Base-by-base conservation (phyloP, 805 yeast genomes). In the Ogataea philodendri region DNA sequence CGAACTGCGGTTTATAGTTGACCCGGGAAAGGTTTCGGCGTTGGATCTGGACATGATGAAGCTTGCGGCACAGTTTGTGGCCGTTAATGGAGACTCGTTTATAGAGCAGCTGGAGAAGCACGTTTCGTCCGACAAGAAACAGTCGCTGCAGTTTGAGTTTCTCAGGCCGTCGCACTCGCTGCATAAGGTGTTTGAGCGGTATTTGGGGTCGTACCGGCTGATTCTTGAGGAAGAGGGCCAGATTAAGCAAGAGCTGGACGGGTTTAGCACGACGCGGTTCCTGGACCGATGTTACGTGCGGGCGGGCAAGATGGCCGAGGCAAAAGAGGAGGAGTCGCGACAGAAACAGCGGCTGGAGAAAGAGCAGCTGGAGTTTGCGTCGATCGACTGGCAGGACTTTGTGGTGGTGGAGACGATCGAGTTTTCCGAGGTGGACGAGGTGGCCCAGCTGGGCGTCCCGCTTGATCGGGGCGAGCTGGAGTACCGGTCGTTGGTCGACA, bases 371-470 rank as follows among this genome's bases (percentile, higher is more conserved):
- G 79, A 73, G 26, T 85, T 71, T 60, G 86, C 89, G 0, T 73
- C 83, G 7, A 79, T 87, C 15, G 88, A 89, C 60, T 90, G 98
- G 98, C 79, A 80, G 37, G 85, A 84, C 44, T 90, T 89, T 53
- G 67, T 70, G 2, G 67, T 85, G 11, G 81, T 85, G 6, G 86
- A 79, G 32, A 76, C 81, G 2, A 67, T 88, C 9, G 77, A 70
- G 31, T 81, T 87, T 46, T 74, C 75, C 10, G 78, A 76, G 2
- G 59, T 74, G 5, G 88, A 81, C 55, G 67, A 70, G 41, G 74
- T 70, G 8, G 69, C 75, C 4, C 81, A 77, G 32, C 60, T 80
- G 32, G 67, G 74, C 1, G 48, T 54, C 7, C 85, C 95, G 0
- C 54, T 82, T 32, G 63, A 69, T 3, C 62, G 81, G 29, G 69